Evolutionary conservation across 345 rosid genomes (phyloP).

Genomic region (Eucalyptus regnans): DNA sequence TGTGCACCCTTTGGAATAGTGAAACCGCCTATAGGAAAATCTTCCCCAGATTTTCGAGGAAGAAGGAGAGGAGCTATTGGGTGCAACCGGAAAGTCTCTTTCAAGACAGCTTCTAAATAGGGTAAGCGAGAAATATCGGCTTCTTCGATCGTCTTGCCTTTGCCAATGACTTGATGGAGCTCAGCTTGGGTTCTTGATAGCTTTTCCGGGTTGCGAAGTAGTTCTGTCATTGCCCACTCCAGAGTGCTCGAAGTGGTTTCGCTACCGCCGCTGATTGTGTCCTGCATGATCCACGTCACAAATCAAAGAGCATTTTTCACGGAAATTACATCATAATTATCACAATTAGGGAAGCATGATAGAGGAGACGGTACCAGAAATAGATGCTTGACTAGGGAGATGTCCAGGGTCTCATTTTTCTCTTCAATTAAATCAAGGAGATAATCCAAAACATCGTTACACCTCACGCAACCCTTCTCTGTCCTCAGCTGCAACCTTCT

Average conservation of each 20-base stretch:
- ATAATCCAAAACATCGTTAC: slow-evolving; percentile 20
- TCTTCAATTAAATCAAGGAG: slow-evolving; percentile 11
- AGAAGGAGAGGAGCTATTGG: background rate
- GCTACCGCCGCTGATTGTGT: background rate
- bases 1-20: background rate
- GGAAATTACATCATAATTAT: background rate
- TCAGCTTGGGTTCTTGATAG: background rate
- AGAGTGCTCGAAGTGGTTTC: background rate
- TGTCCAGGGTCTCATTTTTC: background rate
- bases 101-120: background rate
- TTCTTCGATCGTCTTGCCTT: background rate
- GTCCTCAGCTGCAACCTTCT: background rate
- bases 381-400: background rate
- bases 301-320: background rate
- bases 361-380: background rate
- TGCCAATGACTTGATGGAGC: background rate
- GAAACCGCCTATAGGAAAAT: background rate
- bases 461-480: background rate
- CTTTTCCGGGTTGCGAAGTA: background rate
- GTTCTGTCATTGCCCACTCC: background rate
- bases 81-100: background rate
- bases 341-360: background rate
- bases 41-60: background rate
- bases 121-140: background rate
- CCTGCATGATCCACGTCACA: background rate